phyloP scores from a whole-genome alignment of 2,329 filamentous ascomycete genomes.

The Colletotrichum orbiculare region DNA sequence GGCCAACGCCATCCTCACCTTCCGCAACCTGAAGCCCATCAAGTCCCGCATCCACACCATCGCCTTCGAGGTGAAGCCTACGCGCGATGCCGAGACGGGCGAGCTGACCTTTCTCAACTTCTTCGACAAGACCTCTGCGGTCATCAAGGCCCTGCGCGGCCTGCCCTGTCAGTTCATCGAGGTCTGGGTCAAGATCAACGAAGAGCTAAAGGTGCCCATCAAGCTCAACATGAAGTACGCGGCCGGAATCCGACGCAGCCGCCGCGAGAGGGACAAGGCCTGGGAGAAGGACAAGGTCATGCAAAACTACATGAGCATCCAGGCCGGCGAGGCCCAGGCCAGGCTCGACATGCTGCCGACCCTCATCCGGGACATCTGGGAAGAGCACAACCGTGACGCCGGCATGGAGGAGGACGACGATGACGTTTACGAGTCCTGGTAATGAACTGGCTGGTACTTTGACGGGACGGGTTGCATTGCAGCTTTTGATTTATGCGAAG shows the following conservation, averaged over 20 bases:
- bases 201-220: conserved; percentile 8
- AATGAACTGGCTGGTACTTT: not conserved
- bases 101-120: conserved; percentile 51
- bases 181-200: conserved; percentile 47
- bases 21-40: conserved; percentile 40
- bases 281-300: conserved; percentile 40
- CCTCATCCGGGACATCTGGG: conserved; percentile 26
- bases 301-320: conserved; percentile 30
- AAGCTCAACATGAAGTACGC: conserved; percentile 33
- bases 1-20: conserved; percentile 50
- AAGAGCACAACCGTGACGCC: conserved; percentile 17
- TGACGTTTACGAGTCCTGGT: not conserved
- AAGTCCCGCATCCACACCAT: conserved; percentile 51
- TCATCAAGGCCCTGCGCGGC: conserved; percentile 45
- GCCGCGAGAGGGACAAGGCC: conserved; percentile 23
- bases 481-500: no score
- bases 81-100: conserved; percentile 14
- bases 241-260: conserved; percentile 16
- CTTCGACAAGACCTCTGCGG: conserved; percentile 43
- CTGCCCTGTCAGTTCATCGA: conserved; percentile 50
- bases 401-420: conserved; percentile 32
- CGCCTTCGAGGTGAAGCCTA: conserved; percentile 53
- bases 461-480: no score
- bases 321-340: conserved; percentile 31
- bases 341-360: conserved; percentile 23